Evolutionary conservation across 2,329 filamentous ascomycete species (phyloP).

Genomic region (Arthrinium phaeospermum): DNA sequence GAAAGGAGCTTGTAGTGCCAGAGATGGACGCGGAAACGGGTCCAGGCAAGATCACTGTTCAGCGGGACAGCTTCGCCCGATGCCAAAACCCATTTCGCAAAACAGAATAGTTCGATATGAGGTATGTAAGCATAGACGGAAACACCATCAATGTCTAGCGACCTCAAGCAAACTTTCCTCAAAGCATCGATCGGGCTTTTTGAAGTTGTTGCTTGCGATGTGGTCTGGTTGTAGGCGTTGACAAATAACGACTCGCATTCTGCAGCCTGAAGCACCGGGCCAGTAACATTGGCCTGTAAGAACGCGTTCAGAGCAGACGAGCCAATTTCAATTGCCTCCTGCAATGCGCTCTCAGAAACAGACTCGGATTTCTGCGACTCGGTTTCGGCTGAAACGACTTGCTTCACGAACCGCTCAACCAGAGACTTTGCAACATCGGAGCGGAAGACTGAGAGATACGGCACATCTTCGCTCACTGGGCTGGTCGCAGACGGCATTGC

Average conservation of each 20-base stretch:
- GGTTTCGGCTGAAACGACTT: slow-evolving; percentile 21
- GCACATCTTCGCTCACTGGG: slow-evolving; percentile 19
- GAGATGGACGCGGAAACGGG: slow-evolving; percentile 73
- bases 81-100: slow-evolving; percentile 65
- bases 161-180: slow-evolving; percentile 60
- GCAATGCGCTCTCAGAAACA: background rate
- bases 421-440: slow-evolving; percentile 25
- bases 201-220: slow-evolving; percentile 26
- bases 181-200: slow-evolving; percentile 28
- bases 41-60: slow-evolving; percentile 56
- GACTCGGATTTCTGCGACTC: background rate
- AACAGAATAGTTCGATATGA: slow-evolving; percentile 79
- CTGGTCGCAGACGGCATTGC: background rate
- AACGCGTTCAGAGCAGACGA: slow-evolving; percentile 72
- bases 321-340: slow-evolving; percentile 48
- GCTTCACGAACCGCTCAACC: slow-evolving; percentile 28
- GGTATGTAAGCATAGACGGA: slow-evolving; percentile 86
- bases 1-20: slow-evolving; percentile 68
- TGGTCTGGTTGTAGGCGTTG: slow-evolving; percentile 34
- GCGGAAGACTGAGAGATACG: slow-evolving; percentile 30
- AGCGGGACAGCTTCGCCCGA: slow-evolving; percentile 35
- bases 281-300: slow-evolving; percentile 76
- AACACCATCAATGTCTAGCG: slow-evolving; percentile 81
- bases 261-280: slow-evolving; percentile 62
- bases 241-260: slow-evolving; percentile 41